A percentile compares a stretch with the other conserved stretches of the same genome.
Conservation (phyloP, 768 basidiomycete genomes). For the Russula virescens region DNA sequence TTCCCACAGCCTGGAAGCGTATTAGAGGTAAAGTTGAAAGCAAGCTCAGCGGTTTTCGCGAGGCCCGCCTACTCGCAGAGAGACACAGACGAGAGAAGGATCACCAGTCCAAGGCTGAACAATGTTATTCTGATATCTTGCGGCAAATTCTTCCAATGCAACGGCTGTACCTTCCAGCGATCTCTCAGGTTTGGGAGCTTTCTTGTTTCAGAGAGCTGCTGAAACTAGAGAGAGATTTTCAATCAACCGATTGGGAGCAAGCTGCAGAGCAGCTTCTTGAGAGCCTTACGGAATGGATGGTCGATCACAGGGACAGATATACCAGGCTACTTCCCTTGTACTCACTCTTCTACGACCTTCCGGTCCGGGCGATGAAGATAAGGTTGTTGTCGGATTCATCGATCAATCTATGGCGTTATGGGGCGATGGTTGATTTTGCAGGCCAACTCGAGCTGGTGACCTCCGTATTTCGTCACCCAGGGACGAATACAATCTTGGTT, state of each 20-base stretch:
- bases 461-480: conserved; percentile 11
- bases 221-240: background rate
- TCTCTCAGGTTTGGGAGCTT: conserved; percentile 5
- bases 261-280: conserved; percentile 1
- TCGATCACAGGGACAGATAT: background rate
- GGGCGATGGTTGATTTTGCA: conserved; percentile 4
- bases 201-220: conserved; percentile 18
- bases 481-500: background rate
- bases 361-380: background rate
- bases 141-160: conserved; percentile 16
- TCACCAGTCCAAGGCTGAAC: background rate
- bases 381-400: conserved; percentile 9
- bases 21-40: conserved; percentile 8
- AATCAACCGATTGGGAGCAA: conserved; percentile 3
- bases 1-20: conserved; percentile 15
- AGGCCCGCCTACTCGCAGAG: background rate
- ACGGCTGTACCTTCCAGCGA: conserved; percentile 14
- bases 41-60: conserved; percentile 2
- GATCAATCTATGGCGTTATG: conserved; percentile 1
- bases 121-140: conserved; percentile 8
- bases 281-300: conserved; percentile 20
- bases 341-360: background rate
- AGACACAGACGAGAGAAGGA: background rate
- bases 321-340: background rate
- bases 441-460: conserved; percentile 19